Evolutionary conservation across 169 alveolate genomes (phyloP), one percentile per base, ranked within the genome.

Genomic region (Plasmodium yoelii): DNA sequence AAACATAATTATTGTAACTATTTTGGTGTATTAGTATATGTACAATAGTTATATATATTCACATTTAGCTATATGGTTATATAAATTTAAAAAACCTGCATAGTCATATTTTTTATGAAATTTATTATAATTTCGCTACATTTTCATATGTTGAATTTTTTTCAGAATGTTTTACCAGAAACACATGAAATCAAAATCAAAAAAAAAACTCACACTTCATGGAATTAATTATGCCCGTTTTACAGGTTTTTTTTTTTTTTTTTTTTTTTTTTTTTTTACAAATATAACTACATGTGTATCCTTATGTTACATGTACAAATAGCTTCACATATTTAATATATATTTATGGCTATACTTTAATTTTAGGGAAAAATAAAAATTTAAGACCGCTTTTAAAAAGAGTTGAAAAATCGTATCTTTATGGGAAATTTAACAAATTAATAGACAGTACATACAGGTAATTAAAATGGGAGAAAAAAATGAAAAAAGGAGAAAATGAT

Each of bases 401-500:
- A 63, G 94, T 95, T 6, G 96, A 95, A 87, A 80, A 94, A 56
- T 95, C 97, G 0, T 95, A 95, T 90, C 97, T 94, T 42, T 94
- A 93, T 67, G 97, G 97, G 5, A 71, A 95, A 6, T 95, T 93
- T 59, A 92, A 89, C 65, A 93, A 93, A 71, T 80, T 90, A 73
- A 77, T 93, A 49, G 92, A 87, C 73, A 87, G 46, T 57, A 80
- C 90, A 10, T 80, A 80, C 61, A 80, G 90, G 90, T 80, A 34
- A 71, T 1, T 56, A 9, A n/a, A 71, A 19, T 28, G 13, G 47
- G 19, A 15, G 59, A 6, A 2, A 6, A 15, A n/a, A 10, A 49
- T 13, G n/a, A 13, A 13, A n/a, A n/a, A n/a, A n/a, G 47, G 19
- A 15, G 59, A 6, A 2, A 6, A 15, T 1, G 1, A 49, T 13